phyloP scores from a whole-genome alignment of 1,284 basidiomycete species.

The Kwoniella shivajii region DNA sequence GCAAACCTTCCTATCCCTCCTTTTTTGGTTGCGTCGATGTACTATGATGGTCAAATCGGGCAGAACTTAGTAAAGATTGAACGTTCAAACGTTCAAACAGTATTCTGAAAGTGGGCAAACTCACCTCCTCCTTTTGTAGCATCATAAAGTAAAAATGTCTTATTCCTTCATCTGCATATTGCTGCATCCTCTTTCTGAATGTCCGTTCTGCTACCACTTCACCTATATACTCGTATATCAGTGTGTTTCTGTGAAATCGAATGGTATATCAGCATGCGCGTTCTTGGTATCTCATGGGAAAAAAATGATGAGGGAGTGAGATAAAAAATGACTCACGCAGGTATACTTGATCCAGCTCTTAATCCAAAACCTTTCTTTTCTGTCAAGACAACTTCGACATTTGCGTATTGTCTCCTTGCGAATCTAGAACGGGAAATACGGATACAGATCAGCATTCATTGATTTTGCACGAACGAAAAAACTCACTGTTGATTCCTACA shows the following conservation, averaged over 20 bases:
- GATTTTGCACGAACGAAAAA: not conserved
- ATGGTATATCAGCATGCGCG: slow-evolving; percentile 1
- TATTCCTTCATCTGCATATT: slow-evolving; percentile 91
- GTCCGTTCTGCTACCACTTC: slow-evolving; percentile 87
- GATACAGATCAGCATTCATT: not conserved
- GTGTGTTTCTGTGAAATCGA: slow-evolving; percentile 66
- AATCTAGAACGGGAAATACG: slow-evolving; percentile 63
- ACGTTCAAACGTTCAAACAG: too few species aligned
- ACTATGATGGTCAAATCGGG: slow-evolving; percentile 62
- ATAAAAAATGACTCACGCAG: slow-evolving; percentile 62
- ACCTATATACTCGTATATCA: slow-evolving; percentile 98
- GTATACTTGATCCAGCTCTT: slow-evolving; percentile 70
- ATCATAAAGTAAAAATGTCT: slow-evolving; percentile 99
- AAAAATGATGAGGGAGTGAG: slow-evolving; percentile 5
- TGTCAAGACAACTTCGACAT: slow-evolving; percentile 87
- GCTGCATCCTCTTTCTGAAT: slow-evolving; percentile 91
- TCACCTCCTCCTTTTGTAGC: slow-evolving; percentile 93
- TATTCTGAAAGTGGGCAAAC: too few species aligned
- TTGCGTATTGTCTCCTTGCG: slow-evolving; percentile 79
- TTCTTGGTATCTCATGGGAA: too few species aligned
- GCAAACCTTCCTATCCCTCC: slow-evolving; percentile 96
- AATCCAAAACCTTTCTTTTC: slow-evolving; percentile 96
- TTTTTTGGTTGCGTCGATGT: slow-evolving; percentile 96
- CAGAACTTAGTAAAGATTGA: too few species aligned
- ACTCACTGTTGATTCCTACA: slow-evolving; percentile 92